A percentile compares a stretch with the other conserved stretches of the same genome.
Conservation (phyloP, 257 asterid genomes). For the Penstemon eatonii region DNA sequence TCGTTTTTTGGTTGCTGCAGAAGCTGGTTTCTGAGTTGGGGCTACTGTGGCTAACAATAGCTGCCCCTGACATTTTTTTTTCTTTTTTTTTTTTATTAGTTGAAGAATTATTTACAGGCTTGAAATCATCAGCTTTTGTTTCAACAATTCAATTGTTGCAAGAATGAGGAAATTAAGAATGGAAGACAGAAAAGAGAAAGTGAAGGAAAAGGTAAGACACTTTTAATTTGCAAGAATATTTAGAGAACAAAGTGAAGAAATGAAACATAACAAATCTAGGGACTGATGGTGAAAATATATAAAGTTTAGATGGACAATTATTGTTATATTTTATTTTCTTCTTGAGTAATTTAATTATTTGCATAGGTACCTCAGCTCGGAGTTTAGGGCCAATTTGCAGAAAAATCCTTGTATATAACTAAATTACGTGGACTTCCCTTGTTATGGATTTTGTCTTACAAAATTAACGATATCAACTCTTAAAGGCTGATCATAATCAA, state of each 20-base stretch:
- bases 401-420: no score
- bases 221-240: neutral
- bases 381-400: no score
- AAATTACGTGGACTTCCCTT: no score
- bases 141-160: neutral
- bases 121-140: neutral
- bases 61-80: conserved; percentile 14
- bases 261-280: neutral
- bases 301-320: neutral
- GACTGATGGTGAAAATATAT: conserved; percentile 11
- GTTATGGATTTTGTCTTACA: no score
- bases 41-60: conserved; percentile 22
- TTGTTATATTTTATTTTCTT: no score
- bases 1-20: conserved; percentile 21
- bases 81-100: no score
- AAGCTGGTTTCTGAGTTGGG: conserved; percentile 31
- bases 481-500: no score
- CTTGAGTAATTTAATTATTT: no score
- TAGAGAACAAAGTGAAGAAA: neutral
- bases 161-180: neutral
- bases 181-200: neutral
- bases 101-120: no score
- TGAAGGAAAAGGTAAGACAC: no score
- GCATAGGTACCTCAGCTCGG: no score
- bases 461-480: no score